Conservation (phyloP, 495 filamentous ascomycete species). For the Aspergillus saccharolyticus region DNA sequence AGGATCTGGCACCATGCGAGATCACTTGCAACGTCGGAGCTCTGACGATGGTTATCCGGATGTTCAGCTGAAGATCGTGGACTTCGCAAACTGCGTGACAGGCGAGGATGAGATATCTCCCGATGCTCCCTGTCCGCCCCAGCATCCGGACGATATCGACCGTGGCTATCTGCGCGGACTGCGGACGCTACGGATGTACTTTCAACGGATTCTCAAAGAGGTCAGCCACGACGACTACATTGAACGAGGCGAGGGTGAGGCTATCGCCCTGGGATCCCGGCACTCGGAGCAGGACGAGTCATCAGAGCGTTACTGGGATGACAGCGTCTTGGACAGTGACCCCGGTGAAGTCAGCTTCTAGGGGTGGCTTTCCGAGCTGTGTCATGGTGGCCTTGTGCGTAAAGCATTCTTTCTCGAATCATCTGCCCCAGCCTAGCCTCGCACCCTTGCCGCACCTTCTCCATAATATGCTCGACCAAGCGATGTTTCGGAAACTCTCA, state of each 20-base stretch:
- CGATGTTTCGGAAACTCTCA: constrained; percentile 15
- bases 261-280: constrained; percentile 32
- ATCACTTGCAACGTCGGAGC: constrained; percentile 20
- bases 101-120: constrained; percentile 65
- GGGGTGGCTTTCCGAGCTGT: constrained; percentile 8
- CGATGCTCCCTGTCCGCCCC: constrained; percentile 71
- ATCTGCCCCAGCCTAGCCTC: neutral
- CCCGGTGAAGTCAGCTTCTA: constrained; percentile 45
- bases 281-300: constrained; percentile 23
- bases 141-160: constrained; percentile 74
- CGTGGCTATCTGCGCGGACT: constrained; percentile 85
- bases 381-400: neutral
- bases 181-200: constrained; percentile 74
- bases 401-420: neutral
- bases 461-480: neutral
- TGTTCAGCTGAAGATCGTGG: constrained; percentile 91
- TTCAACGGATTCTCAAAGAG: constrained; percentile 82
- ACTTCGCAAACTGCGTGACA: constrained; percentile 96
- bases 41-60: constrained; percentile 41
- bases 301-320: constrained; percentile 39
- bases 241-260: constrained; percentile 46
- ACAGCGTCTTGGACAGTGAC: constrained; percentile 41
- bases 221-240: constrained; percentile 53
- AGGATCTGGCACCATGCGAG: constrained; percentile 11
- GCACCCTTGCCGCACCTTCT: neutral